Percentiles rank a stretch among this genome's conserved stretches.
Conservation (phyloP, 2,329 filamentous ascomycete species). For the Botrytis medusae region DNA sequence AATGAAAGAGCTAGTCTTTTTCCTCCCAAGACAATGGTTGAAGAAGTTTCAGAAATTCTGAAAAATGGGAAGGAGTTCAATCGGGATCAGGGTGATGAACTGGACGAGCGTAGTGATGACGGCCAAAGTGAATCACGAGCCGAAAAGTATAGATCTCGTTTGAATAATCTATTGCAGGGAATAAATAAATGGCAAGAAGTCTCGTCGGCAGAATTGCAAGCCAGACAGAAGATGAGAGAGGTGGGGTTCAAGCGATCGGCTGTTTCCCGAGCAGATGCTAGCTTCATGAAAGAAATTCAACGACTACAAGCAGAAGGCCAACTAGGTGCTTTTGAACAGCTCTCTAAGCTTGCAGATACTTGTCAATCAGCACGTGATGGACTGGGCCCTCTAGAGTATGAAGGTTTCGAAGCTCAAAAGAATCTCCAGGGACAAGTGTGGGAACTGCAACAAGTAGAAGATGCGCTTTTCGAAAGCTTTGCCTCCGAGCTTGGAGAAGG, state of each 20-base stretch:
- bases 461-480: constrained; percentile 25
- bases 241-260: constrained; percentile 28
- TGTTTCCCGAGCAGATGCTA: constrained; percentile 30
- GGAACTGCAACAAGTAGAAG: constrained; percentile 29
- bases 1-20: neutral
- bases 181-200: constrained; percentile 24
- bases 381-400: constrained; percentile 32
- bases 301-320: constrained; percentile 26
- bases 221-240: constrained; percentile 31
- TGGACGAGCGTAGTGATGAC: neutral
- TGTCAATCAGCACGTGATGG: constrained; percentile 33
- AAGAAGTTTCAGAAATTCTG: neutral
- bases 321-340: constrained; percentile 21
- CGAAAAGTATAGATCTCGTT: constrained; percentile 20
- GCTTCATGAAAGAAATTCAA: constrained; percentile 34
- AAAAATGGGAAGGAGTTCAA: neutral
- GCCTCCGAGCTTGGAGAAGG: constrained; percentile 27
- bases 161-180: constrained; percentile 26
- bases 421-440: constrained; percentile 30
- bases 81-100: neutral
- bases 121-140: neutral
- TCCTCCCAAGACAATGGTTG: too few relatives aligned
- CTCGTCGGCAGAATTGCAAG: constrained; percentile 26
- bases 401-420: constrained; percentile 29
- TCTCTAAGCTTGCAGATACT: constrained; percentile 24